Percentiles rank a stretch among this genome's conserved stretches.
Conservation (phyloP, 306 rosid species). For the Quercus berberidifolia region DNA sequence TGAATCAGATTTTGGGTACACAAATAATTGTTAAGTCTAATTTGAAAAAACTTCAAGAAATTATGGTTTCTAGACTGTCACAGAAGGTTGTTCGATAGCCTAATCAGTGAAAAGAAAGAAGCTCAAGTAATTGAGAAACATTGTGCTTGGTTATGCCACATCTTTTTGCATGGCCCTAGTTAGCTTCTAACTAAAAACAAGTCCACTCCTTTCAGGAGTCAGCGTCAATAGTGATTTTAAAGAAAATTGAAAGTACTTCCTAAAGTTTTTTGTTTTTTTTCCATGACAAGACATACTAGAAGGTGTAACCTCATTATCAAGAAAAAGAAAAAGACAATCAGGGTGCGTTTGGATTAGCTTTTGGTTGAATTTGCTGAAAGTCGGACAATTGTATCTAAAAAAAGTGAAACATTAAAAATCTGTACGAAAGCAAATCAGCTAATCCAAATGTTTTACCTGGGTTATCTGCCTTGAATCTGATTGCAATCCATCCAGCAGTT, state of each 20-base stretch:
- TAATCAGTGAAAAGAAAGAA: neutral
- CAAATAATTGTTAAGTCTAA: neutral
- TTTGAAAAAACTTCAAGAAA: neutral
- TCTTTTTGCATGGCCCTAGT: neutral
- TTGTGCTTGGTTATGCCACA: neutral
- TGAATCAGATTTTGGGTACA: neutral
- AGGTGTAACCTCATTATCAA: neutral
- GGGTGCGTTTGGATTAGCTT: too few species aligned
- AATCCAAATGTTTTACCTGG: conserved; percentile 45
- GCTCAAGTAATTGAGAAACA: neutral
- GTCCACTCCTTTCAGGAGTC: neutral
- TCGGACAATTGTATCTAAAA: too few species aligned
- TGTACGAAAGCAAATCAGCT: too few species aligned
- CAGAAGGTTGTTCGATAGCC: neutral
- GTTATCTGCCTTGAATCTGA: conserved; percentile 73
- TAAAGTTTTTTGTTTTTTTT: neutral
- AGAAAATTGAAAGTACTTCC: neutral
- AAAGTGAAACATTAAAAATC: too few species aligned
- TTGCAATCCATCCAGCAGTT: conserved; percentile 69
- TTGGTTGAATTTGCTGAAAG: too few species aligned
- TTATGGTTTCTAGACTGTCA: neutral
- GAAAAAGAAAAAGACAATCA: neutral
- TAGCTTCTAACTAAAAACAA: neutral
- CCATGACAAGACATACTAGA: neutral
- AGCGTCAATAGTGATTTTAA: neutral